Conservation (phyloP, 2,329 filamentous ascomycete species). For the Penicillium sp. region DNA sequence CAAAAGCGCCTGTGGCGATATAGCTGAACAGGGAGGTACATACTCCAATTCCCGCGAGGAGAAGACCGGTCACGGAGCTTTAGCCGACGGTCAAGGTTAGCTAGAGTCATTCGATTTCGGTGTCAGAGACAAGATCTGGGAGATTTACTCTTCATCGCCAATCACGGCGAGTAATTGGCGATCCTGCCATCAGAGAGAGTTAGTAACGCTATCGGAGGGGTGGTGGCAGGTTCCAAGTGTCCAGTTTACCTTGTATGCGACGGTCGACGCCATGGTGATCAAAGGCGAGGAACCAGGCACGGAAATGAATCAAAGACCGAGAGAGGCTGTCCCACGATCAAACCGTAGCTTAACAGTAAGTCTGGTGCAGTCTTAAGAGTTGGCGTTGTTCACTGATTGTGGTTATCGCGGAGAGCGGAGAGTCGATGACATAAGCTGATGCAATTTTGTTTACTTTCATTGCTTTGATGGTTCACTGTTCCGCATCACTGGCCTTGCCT, state of each 20-base stretch:
- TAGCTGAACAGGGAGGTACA: constrained; percentile 28
- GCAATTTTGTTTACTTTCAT: constrained; percentile 17
- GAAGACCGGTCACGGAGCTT: constrained; percentile 92
- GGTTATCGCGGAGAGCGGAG: constrained; percentile 20
- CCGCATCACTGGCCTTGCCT: constrained; percentile 1
- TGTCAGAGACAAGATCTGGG: not conserved
- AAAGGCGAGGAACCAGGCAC: not conserved
- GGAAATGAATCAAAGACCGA: not conserved
- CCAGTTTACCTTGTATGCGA: constrained; percentile 56
- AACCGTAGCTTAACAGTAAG: not conserved
- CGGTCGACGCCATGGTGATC: constrained; percentile 58
- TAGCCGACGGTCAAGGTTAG: constrained; percentile 18
- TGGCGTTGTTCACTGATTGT: constrained; percentile 15
- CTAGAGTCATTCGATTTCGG: not conserved
- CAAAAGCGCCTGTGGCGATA: too few species aligned
- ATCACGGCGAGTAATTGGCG: constrained; percentile 97
- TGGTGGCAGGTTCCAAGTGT: constrained; percentile 10
- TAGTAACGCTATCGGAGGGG: constrained; percentile 45
- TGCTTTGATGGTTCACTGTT: constrained; percentile 7
- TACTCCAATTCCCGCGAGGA: constrained; percentile 94
- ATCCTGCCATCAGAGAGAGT: constrained; percentile 55
- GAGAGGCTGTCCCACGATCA: not conserved
- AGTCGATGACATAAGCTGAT: constrained; percentile 22
- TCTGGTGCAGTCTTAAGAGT: not conserved
- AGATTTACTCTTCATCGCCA: constrained; percentile 74